A percentile compares a stretch with the other conserved stretches of the same genome.
phyloP scores from a whole-genome alignment of 441 rosid species.

The Pelargonium citronellum region DNA sequence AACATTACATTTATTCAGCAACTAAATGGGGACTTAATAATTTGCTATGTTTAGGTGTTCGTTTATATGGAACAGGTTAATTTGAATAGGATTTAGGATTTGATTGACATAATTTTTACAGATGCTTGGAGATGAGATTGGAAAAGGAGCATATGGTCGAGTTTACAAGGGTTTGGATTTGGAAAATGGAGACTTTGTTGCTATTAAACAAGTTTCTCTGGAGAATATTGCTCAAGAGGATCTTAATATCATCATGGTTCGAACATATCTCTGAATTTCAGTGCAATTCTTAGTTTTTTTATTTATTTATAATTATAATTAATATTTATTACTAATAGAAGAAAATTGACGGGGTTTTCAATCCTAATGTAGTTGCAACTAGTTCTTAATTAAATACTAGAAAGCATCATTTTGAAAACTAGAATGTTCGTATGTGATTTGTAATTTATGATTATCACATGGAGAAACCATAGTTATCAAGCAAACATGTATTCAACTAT shows the following conservation, averaged over 20 bases:
- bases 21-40: slow-evolving; percentile 1
- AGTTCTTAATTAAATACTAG: not conserved
- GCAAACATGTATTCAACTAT: not conserved
- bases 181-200: slow-evolving; percentile 97
- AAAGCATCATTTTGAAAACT: not conserved
- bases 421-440: not conserved
- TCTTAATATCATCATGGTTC: slow-evolving; percentile 85
- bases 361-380: slow-evolving; percentile 9
- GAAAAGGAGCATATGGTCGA: slow-evolving; percentile 98
- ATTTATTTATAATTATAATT: too few relatives aligned
- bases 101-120: slow-evolving; percentile 25
- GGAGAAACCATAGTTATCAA: not conserved
- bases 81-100: not conserved
- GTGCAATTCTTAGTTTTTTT: slow-evolving; percentile 17
- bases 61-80: not conserved
- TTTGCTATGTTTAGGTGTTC: not conserved
- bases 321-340: not conserved
- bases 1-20: slow-evolving; percentile 6
- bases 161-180: slow-evolving; percentile 97
- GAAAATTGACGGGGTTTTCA: not conserved
- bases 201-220: slow-evolving; percentile 93
- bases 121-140: slow-evolving; percentile 99
- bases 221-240: slow-evolving; percentile 97
- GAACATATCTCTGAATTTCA: slow-evolving; percentile 16
- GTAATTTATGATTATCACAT: not conserved